Percentiles rank a stretch among this genome's conserved stretches.
Evolutionary conservation across 768 basidiomycete genomes (phyloP).

Genomic region (Suillus lakei): DNA sequence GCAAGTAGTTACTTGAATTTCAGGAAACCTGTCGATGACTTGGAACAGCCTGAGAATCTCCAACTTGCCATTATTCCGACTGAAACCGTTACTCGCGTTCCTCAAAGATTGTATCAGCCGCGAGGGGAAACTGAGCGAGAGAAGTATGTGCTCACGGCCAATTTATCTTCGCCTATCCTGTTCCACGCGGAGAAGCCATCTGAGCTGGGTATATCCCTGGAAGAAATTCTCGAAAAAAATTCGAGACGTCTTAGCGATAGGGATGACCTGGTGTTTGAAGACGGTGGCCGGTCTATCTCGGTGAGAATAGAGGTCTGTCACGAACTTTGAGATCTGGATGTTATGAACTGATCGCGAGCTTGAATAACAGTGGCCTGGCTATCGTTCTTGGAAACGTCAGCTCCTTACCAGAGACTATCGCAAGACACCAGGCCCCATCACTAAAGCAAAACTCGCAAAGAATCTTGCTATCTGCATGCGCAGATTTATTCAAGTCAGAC

Average conservation of each 20-base stretch:
- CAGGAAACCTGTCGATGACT: not conserved
- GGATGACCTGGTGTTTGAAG: slow-evolving; percentile 64
- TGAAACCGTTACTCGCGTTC: slow-evolving; percentile 54
- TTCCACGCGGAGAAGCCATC: slow-evolving; percentile 57
- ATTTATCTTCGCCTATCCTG: slow-evolving; percentile 62
- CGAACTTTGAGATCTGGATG: not conserved
- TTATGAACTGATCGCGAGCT: not conserved
- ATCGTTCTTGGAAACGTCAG: slow-evolving; percentile 70
- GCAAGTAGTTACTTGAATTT: not conserved
- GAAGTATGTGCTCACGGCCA: slow-evolving; percentile 71
- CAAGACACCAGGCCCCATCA: slow-evolving; percentile 74
- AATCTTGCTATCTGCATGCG: slow-evolving; percentile 70
- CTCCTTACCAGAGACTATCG: slow-evolving; percentile 78
- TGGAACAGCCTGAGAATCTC: slow-evolving; percentile 19
- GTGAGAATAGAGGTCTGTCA: slow-evolving; percentile 67
- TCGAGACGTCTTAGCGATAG: slow-evolving; percentile 56
- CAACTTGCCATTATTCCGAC: slow-evolving; percentile 25
- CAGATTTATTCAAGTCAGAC: slow-evolving; percentile 61
- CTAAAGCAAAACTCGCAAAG: slow-evolving; percentile 68
- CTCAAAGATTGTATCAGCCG: slow-evolving; percentile 71
- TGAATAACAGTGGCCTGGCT: slow-evolving; percentile 71
- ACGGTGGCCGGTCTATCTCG: slow-evolving; percentile 73
- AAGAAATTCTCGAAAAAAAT: slow-evolving; percentile 61
- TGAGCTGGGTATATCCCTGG: slow-evolving; percentile 64
- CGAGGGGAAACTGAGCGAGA: slow-evolving; percentile 72